These are phyloP conservation scores for Sisymbrium irio DNA, from an alignment of 345 rosid genomes.

Conservation along the genomic window DNA sequence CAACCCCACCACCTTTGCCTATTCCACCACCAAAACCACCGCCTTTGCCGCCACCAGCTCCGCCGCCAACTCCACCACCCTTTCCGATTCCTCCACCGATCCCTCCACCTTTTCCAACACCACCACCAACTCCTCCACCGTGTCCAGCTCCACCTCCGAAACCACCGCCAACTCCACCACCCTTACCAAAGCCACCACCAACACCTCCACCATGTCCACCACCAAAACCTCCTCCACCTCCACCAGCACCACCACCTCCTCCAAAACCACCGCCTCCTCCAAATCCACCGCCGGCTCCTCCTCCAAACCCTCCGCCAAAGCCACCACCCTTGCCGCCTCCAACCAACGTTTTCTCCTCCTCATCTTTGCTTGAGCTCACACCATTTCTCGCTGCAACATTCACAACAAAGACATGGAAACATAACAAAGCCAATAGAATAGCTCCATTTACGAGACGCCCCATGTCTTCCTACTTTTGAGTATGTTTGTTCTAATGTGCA, in stretches of 20 bases:
- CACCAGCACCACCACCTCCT: conserved; percentile 33
- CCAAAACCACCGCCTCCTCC: conserved; percentile 38
- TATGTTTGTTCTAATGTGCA: conserved; percentile 22
- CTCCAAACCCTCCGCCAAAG: conserved; percentile 41
- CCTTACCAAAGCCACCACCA: conserved; percentile 34
- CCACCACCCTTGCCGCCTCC: conserved; percentile 43
- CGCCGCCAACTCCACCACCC: conserved; percentile 25
- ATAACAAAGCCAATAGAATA: conserved; percentile 45
- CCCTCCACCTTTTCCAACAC: conserved; percentile 29
- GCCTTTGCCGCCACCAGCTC: neutral
- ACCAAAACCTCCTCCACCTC: conserved; percentile 41
- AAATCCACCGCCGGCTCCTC: conserved; percentile 38
- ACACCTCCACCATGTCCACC: conserved; percentile 41
- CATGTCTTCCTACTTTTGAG: conserved; percentile 32
- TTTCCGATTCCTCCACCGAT: conserved; percentile 21
- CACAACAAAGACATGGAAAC: conserved; percentile 42
- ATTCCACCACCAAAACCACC: neutral
- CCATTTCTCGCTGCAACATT: conserved; percentile 44
- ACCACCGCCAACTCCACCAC: conserved; percentile 42
- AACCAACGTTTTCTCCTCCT: conserved; percentile 35
- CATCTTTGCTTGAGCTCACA: conserved; percentile 18
- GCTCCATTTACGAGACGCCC: conserved; percentile 25
- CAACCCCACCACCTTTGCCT: neutral
- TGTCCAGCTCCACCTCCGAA: conserved; percentile 37
- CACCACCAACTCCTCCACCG: conserved; percentile 37